Evolutionary conservation across 2,329 filamentous ascomycete species (phyloP).

Genomic region (Colletotrichum phormii): DNA sequence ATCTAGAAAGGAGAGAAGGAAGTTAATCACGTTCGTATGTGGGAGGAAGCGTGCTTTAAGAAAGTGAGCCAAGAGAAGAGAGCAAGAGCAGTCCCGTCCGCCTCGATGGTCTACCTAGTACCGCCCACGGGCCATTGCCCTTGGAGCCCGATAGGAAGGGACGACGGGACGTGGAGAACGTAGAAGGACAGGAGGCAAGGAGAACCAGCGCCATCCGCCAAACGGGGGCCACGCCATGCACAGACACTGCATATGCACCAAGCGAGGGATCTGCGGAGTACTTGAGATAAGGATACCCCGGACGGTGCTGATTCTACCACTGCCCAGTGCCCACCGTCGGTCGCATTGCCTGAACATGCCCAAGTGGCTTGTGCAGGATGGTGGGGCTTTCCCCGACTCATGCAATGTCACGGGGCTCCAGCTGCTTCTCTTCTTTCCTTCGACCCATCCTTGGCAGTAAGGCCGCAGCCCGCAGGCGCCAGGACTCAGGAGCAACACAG

Average conservation of each 20-base stretch:
- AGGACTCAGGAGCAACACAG: too few species aligned
- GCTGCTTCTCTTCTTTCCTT: constrained; percentile 12
- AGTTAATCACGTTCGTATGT: background rate
- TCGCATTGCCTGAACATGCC: constrained; percentile 14
- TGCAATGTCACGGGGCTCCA: constrained; percentile 31
- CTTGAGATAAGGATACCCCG: constrained; percentile 30
- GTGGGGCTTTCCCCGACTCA: constrained; percentile 17
- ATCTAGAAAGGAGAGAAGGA: constrained; percentile 5
- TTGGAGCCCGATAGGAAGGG: constrained; percentile 30
- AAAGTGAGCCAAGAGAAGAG: constrained; percentile 24
- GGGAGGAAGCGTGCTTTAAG: constrained; percentile 33
- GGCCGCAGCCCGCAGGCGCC: too few species aligned
- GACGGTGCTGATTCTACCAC: background rate
- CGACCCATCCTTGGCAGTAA: constrained; percentile 1
- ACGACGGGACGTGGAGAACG: constrained; percentile 26
- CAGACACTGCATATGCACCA: background rate
- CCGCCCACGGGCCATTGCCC: constrained; percentile 1
- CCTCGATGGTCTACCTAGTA: constrained; percentile 4
- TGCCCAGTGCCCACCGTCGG: background rate
- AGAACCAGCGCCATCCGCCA: constrained; percentile 8
- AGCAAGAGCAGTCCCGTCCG: constrained; percentile 14
- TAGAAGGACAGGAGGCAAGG: constrained; percentile 10
- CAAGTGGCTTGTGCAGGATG: background rate
- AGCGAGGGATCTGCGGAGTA: background rate
- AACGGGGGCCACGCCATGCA: constrained; percentile 10